Evolutionary conservation across 2,329 filamentous ascomycete species (phyloP).

Genomic region (Fonsecaea pedrosoi): DNA sequence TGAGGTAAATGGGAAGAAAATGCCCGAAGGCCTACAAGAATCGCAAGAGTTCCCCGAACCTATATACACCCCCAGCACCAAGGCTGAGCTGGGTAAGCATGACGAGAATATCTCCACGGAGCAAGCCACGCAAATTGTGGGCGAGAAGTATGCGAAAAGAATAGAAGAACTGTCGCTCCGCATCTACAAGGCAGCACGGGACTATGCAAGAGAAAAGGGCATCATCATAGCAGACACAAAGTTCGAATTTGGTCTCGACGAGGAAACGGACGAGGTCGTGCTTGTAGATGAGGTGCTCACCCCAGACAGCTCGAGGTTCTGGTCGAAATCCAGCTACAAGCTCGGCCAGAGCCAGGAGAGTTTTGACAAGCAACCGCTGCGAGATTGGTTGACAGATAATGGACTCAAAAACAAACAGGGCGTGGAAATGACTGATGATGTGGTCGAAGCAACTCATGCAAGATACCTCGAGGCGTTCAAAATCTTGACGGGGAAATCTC

Average conservation of each 20-base stretch:
- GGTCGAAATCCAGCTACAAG: slow-evolving; percentile 75
- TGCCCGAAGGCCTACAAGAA: slow-evolving; percentile 72
- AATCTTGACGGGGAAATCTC: slow-evolving; percentile 66
- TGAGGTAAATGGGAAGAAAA: slow-evolving; percentile 78
- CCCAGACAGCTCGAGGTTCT: slow-evolving; percentile 84
- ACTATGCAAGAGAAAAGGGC: slow-evolving; percentile 69
- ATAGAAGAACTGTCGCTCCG: slow-evolving; percentile 70
- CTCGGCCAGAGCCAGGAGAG: slow-evolving; percentile 77
- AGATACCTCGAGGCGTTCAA: slow-evolving; percentile 80
- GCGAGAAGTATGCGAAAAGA: slow-evolving; percentile 66
- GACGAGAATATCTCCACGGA: slow-evolving; percentile 85
- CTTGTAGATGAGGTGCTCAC: slow-evolving; percentile 86
- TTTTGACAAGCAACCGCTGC: slow-evolving; percentile 85
- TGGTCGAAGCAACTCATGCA: slow-evolving; percentile 70
- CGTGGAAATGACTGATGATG: slow-evolving; percentile 74
- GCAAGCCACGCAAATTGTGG: slow-evolving; percentile 67
- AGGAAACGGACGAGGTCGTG: slow-evolving; percentile 70
- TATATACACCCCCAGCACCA: slow-evolving; percentile 82
- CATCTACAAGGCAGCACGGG: slow-evolving; percentile 68
- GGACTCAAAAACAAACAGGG: slow-evolving; percentile 77
- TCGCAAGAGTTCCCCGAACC: slow-evolving; percentile 73
- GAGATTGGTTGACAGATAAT: slow-evolving; percentile 78
- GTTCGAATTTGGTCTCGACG: slow-evolving; percentile 76
- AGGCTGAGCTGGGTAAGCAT: slow-evolving; percentile 78
- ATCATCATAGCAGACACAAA: slow-evolving; percentile 81